phyloP scores from a whole-genome alignment of 2,329 filamentous ascomycete species.

The Lecanicillium sp. region DNA sequence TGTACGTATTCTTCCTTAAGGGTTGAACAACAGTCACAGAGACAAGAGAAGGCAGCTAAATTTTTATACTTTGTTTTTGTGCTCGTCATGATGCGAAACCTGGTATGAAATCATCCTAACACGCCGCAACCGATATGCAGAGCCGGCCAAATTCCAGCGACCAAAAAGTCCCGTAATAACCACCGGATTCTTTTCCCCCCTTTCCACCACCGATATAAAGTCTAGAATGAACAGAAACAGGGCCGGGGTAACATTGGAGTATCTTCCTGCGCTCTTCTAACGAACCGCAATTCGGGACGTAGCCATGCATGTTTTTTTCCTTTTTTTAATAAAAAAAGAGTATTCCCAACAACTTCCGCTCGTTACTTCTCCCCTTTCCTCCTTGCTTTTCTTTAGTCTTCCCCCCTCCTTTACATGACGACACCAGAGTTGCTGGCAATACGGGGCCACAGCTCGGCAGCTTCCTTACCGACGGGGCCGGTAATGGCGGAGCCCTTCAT shows the following conservation, averaged over 20 bases:
- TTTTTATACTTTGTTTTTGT: conserved; percentile 20
- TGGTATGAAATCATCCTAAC: conserved; percentile 44
- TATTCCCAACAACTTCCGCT: conserved; percentile 4
- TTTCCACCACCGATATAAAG: background rate
- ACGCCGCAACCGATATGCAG: conserved; percentile 47
- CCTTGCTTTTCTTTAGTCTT: conserved; percentile 15
- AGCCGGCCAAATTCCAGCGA: conserved; percentile 36
- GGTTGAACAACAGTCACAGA: background rate
- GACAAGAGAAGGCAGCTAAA: no score
- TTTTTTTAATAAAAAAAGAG: conserved; percentile 5
- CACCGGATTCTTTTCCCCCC: background rate
- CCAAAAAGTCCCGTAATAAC: conserved; percentile 14
- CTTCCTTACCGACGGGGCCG: conserved; percentile 98
- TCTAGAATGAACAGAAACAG: conserved; percentile 6
- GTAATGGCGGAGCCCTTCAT: conserved; percentile 99
- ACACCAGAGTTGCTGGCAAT: conserved; percentile 99
- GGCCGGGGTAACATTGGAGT: background rate
- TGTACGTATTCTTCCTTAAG: no score
- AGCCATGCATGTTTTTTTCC: conserved; percentile 2
- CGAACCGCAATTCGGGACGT: background rate
- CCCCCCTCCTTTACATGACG: conserved; percentile 76
- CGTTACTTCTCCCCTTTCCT: conserved; percentile 15
- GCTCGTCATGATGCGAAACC: conserved; percentile 38
- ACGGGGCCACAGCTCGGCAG: conserved; percentile 99
- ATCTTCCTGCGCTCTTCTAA: background rate